Evolutionary conservation across 306 rosid species (phyloP), one percentile per base, ranked within the genome.

Genomic region (Canavalia gladiata): DNA sequence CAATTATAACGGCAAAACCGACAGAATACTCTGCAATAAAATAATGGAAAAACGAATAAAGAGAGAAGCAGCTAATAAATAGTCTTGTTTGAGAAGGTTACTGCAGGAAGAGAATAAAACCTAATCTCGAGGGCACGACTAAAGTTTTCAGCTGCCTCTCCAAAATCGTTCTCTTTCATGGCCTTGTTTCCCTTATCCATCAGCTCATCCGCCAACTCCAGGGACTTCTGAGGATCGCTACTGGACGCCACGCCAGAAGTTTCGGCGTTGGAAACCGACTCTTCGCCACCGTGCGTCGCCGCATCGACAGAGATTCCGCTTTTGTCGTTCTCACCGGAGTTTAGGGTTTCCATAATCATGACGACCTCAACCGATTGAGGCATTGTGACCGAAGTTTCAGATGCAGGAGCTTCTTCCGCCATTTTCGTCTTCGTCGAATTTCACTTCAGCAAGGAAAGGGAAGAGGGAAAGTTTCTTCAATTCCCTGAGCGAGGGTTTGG

Each of bases 41-140:
- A 49, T 39, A 9, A 34, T 12, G 25, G 9, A 70, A 42, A 51
- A 77, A 9, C 18, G 7, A 37, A 64, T 66, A 34, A 4, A 49
- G 64, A 78, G 3, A 6, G 58, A 59, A 72, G 67, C 51, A 50
- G 43, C n/a, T 62, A 54, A 76, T 13, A 59, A 37, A 13, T n/a
- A 28, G 68, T 29, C 37, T 7, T 0, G 25, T 39, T 51, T 51
- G 10, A 37, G 25, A 37, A 34, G 56, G 55, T 37, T 34, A 37
- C 10, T 35, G 43, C 37, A 50, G 18, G 42, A 66, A 81, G 81
- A 4, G 41, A 45, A 72, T 7, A 3, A 77, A 89, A 95, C 99
- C 97, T 93, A 86, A 93, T 95, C 83, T 95, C 99, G 0, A 95
- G 92, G 82, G 94, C 92, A 75, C 97, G 98, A 91, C 98, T 95